Evolutionary conservation across 768 basidiomycete species (phyloP).

Genomic region (Collybiopsis confluens): DNA sequence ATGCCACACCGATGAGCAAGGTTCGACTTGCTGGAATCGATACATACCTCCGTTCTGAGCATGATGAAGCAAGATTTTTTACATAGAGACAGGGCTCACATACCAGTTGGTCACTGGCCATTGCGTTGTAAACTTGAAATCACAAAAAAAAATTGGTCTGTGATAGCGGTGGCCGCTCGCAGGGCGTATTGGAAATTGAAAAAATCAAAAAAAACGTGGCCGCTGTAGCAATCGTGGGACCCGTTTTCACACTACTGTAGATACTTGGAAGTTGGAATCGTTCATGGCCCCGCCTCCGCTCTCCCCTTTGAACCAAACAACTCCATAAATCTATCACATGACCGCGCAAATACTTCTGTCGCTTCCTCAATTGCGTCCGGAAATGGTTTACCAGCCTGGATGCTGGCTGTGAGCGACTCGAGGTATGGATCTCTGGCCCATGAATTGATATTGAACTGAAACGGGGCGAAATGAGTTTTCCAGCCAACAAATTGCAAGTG

Average conservation of each 20-base stretch:
- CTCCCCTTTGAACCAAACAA: conserved; percentile 40
- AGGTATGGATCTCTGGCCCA: conserved; percentile 43
- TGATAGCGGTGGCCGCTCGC: no score
- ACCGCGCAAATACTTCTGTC: conserved; percentile 34
- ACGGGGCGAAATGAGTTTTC: neutral
- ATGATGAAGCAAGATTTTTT: no score
- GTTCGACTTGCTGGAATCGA: no score
- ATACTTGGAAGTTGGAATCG: no score
- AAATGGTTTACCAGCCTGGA: conserved; percentile 31
- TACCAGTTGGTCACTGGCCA: conserved; percentile 4
- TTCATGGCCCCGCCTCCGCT: conserved; percentile 12
- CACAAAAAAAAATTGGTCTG: no score
- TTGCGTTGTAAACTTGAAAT: neutral
- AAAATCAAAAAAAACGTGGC: no score
- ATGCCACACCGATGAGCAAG: neutral
- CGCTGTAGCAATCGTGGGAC: no score
- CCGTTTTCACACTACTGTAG: no score
- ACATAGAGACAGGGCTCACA: neutral
- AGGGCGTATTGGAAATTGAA: no score
- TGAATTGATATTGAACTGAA: conserved; percentile 37
- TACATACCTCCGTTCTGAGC: no score
- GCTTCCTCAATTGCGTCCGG: conserved; percentile 43
- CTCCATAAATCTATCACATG: conserved; percentile 36
- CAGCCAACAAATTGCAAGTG: neutral
- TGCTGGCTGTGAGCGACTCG: conserved; percentile 25